Percentiles rank a stretch among this genome's conserved stretches.
phyloP scores from a whole-genome alignment of 2,329 filamentous ascomycete genomes.

The Paecilomyces fulvus region DNA sequence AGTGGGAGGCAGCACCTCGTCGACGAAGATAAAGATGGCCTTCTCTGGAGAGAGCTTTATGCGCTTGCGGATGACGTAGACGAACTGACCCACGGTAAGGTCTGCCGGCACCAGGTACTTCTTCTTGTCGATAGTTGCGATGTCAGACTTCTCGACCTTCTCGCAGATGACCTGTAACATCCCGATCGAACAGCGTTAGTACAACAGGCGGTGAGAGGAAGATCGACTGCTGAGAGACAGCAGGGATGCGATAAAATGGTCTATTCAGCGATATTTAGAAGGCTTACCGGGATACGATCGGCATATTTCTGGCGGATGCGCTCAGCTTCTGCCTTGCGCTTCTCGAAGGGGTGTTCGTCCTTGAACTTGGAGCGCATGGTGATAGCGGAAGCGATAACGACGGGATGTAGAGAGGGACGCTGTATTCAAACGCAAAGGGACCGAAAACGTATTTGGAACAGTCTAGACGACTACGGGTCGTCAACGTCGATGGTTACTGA shows the following conservation, averaged over 20 bases:
- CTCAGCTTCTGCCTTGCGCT: constrained; percentile 99
- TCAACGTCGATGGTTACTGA: not conserved
- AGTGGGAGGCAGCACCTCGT: constrained; percentile 92
- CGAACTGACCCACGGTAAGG: constrained; percentile 97
- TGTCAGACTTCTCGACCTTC: constrained; percentile 98
- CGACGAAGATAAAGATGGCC: constrained; percentile 99
- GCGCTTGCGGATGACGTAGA: constrained; percentile 99
- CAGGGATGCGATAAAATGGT: not conserved
- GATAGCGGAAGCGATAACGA: constrained; percentile 12
- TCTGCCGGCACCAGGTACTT: constrained; percentile 98
- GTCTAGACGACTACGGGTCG: not conserved
- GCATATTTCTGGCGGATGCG: constrained; percentile 98
- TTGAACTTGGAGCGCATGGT: constrained; percentile 99
- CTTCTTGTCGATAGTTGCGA: constrained; percentile 99
- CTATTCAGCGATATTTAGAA: constrained; percentile 3
- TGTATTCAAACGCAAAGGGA: not conserved
- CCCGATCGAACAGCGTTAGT: constrained; percentile 14
- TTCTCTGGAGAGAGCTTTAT: constrained; percentile 99
- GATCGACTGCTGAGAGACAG: not conserved
- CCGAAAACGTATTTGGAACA: not conserved
- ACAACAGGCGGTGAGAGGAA: constrained; percentile 23
- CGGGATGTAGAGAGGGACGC: not conserved
- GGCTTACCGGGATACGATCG: constrained; percentile 91
- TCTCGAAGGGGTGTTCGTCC: constrained; percentile 99
- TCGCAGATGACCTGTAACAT: constrained; percentile 83